Evolutionary conservation across 2,329 filamentous ascomycete species (phyloP).

Genomic region (Ascochyta rabiei): DNA sequence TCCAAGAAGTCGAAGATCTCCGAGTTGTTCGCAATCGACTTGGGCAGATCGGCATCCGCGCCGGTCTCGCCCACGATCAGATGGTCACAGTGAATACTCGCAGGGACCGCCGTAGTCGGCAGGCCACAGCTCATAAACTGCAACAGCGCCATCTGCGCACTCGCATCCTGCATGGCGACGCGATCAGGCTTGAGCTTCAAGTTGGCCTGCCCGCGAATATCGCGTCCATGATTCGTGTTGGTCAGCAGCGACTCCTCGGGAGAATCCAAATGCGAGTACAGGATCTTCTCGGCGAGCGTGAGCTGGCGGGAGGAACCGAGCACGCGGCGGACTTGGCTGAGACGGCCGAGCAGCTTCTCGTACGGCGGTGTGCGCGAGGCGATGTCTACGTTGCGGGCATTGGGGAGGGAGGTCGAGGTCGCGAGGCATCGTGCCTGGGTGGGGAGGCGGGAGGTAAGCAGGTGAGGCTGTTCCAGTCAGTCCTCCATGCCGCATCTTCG

Average conservation of each 20-base stretch:
- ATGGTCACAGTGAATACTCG: conserved; percentile 98
- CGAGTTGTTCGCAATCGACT: conserved; percentile 88
- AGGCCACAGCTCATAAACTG: conserved; percentile 99
- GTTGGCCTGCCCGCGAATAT: conserved; percentile 86
- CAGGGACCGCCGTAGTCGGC: conserved; percentile 86
- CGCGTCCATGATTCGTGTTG: conserved; percentile 80
- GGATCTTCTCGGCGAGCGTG: conserved; percentile 95
- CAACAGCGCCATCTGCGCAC: conserved; percentile 95
- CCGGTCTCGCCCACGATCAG: conserved; percentile 96
- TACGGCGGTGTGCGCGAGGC: conserved; percentile 75
- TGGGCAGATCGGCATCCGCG: conserved; percentile 81
- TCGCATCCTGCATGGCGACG: conserved; percentile 99
- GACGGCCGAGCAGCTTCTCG: conserved; percentile 77
- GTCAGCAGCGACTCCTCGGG: conserved; percentile 85
- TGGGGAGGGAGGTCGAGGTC: conserved; percentile 37
- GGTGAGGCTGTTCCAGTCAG: conserved; percentile 31
- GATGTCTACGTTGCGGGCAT: conserved; percentile 45
- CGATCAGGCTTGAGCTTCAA: conserved; percentile 96
- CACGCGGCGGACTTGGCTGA: conserved; percentile 75
- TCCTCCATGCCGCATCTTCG: neutral
- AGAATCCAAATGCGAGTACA: conserved; percentile 93
- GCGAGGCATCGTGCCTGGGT: conserved; percentile 38
- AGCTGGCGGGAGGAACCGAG: conserved; percentile 69
- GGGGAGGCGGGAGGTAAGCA: conserved; percentile 26
- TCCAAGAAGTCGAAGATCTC: conserved; percentile 98